Evolutionary conservation across 2,329 filamentous ascomycete species (phyloP).

Genomic region (Penicillium palitans): DNA sequence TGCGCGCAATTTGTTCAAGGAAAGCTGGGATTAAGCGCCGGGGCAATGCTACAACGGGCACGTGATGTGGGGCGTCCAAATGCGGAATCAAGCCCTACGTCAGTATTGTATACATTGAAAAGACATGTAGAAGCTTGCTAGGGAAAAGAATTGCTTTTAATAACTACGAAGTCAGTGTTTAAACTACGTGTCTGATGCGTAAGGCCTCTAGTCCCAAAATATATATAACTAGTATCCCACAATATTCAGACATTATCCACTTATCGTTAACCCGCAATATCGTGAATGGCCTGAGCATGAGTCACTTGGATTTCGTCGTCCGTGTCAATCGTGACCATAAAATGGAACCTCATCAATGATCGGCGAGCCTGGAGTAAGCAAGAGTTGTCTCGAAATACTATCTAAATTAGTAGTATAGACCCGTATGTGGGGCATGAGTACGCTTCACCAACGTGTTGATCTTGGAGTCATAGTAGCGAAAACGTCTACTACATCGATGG

Average conservation of each 20-base stretch:
- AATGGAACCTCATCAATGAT: not conserved
- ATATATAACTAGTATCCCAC: too few species aligned
- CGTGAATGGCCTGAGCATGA: not conserved
- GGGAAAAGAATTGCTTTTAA: not conserved
- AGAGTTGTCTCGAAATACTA: not conserved
- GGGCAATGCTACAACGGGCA: slow-evolving; percentile 16
- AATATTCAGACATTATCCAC: too few species aligned
- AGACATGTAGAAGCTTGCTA: too few species aligned
- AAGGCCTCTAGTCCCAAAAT: not conserved
- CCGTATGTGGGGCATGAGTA: not conserved
- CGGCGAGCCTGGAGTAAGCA: not conserved
- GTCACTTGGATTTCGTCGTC: not conserved
- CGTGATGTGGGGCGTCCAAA: slow-evolving; percentile 26
- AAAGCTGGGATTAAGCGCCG: slow-evolving; percentile 15
- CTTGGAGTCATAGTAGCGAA: too few species aligned
- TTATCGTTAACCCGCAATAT: not conserved
- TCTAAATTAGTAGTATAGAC: not conserved
- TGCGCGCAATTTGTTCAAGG: slow-evolving; percentile 9
- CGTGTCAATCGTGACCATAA: not conserved
- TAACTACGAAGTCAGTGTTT: not conserved
- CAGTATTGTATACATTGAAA: not conserved
- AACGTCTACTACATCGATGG: too few species aligned
- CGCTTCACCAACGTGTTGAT: too few species aligned
- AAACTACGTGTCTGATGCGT: not conserved
- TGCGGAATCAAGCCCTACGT: slow-evolving; percentile 20